A percentile compares a stretch with the other conserved stretches of the same genome.
Conservation (phyloP, 768 basidiomycete genomes). For the Hypholoma fasciculare region DNA sequence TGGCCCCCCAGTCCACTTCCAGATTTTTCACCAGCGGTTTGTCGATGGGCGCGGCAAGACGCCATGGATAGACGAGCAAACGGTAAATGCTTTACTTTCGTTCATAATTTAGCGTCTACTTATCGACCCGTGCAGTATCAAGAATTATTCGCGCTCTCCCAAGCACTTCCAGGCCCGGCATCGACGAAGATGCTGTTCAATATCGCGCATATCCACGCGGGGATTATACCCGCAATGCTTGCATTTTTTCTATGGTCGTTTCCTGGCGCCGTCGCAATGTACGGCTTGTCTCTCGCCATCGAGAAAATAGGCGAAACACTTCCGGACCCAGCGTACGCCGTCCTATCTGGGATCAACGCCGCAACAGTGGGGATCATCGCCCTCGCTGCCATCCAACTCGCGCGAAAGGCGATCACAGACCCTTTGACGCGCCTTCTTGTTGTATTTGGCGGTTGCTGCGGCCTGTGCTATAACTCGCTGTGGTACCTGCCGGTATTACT, state of each 20-base stretch:
- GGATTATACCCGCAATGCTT: slow-evolving; percentile 38
- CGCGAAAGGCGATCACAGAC: slow-evolving; percentile 46
- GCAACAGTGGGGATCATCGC: slow-evolving; percentile 55
- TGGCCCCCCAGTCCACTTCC: slow-evolving; percentile 49
- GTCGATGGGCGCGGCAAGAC: slow-evolving; percentile 32
- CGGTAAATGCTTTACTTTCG: slow-evolving; percentile 24
- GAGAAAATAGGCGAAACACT: slow-evolving; percentile 39
- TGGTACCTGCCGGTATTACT: slow-evolving; percentile 55
- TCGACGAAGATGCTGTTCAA: slow-evolving; percentile 49
- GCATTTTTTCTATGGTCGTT: slow-evolving; percentile 45
- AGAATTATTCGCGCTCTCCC: slow-evolving; percentile 48
- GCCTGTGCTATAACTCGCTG: slow-evolving; percentile 48
- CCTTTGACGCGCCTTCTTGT: slow-evolving; percentile 40
- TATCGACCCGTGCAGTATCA: slow-evolving; percentile 29
- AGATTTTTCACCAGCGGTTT: slow-evolving; percentile 42
- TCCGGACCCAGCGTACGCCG: slow-evolving; percentile 45
- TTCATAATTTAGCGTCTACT: background rate
- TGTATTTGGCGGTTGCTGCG: slow-evolving; percentile 42
- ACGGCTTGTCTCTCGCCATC: slow-evolving; percentile 43
- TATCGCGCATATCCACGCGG: slow-evolving; percentile 43
- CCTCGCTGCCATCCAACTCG: slow-evolving; percentile 49
- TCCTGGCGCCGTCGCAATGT: slow-evolving; percentile 52
- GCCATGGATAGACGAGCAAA: slow-evolving; percentile 43
- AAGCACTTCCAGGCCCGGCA: slow-evolving; percentile 50
- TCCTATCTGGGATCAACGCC: slow-evolving; percentile 54